Evolutionary conservation across 257 asterid species (phyloP), one percentile per base, ranked within the genome.

Genomic region (Pogostemon cablin): DNA sequence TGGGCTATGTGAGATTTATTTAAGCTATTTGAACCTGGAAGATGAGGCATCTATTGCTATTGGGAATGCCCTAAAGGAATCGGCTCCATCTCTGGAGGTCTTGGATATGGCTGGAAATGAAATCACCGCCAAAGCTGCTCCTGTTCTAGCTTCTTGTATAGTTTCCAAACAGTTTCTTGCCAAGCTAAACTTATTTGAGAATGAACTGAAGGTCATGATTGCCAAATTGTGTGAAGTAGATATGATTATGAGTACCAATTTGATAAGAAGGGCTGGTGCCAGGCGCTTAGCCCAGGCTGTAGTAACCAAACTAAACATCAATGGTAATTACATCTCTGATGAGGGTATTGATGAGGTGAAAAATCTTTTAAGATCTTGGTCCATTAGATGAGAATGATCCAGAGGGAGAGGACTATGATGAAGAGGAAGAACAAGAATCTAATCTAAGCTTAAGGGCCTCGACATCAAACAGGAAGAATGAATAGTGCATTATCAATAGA

Each of bases 91-190:
- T 15, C 80, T 95, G 25, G 86, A 91, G 73, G 83, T 91, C 65
- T 50, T 93, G 77, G 99, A 91, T 58, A 81, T 95, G 93, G 93
- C 96, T 61, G 99, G 98, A 80, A 95, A 95, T 81, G 99, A 93
- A 34, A 89, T 93, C 68, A 89, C 88, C 68, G 87, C 82, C 38
- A 82, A 84, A 76, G 93, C 91, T 65, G 96, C 95, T 67, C 87
- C 96, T 57, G 87, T 71, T 67, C 81, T 93, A 8, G 98, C 90
- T 3, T 82, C 96, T 49, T 91, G 91, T 66, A 78, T 93, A 63
- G 84, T 91, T 55, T 79, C 91, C 47, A 93, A 86, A 65, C 90
- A 87, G 58, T 84, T 82, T 80, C 96, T 91, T 25, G 75, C 86
- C 57, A 85, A 79, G 47, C 74, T 93, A 69, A 81, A 79, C 88